A percentile compares a stretch with the other conserved stretches of the same genome.
phyloP scores from a whole-genome alignment of 768 basidiomycete species.

The Termitomyces sp. region DNA sequence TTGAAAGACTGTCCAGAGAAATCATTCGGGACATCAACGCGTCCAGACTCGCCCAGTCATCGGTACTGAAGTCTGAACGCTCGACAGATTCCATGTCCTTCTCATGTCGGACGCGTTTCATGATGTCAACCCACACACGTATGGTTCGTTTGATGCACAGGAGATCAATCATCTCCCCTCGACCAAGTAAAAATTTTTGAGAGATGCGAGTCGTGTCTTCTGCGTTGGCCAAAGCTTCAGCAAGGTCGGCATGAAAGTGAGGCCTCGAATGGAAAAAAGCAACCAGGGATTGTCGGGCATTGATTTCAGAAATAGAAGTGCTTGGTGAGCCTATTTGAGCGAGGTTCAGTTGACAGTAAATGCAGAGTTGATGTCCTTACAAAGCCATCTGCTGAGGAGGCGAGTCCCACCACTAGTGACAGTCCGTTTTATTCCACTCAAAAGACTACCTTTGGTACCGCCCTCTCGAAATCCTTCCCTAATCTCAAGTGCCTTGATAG shows the following conservation, averaged over 20 bases:
- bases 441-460: constrained; percentile 66
- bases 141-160: constrained; percentile 62
- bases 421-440: constrained; percentile 75
- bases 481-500: constrained; percentile 86
- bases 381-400: constrained; percentile 71
- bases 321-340: constrained; percentile 71
- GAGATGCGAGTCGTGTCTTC: constrained; percentile 76
- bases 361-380: constrained; percentile 48
- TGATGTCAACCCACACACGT: constrained; percentile 52
- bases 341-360: constrained; percentile 3
- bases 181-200: constrained; percentile 70
- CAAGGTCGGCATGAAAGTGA: constrained; percentile 64
- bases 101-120: constrained; percentile 52
- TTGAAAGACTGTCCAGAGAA: constrained; percentile 48
- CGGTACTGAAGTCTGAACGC: constrained; percentile 18
- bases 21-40: constrained; percentile 49
- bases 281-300: constrained; percentile 72
- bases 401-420: constrained; percentile 75
- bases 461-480: constrained; percentile 73
- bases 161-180: constrained; percentile 66
- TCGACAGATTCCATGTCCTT: constrained; percentile 45
- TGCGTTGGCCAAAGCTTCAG: constrained; percentile 46
- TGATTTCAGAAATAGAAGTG: constrained; percentile 69
- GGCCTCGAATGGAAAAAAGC: constrained; percentile 60
- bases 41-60: constrained; percentile 57